These are phyloP conservation scores for Cutaneotrichosporon dermatis DNA, from an alignment of 1,284 basidiomycete genomes.

Conservation along the genomic window DNA sequence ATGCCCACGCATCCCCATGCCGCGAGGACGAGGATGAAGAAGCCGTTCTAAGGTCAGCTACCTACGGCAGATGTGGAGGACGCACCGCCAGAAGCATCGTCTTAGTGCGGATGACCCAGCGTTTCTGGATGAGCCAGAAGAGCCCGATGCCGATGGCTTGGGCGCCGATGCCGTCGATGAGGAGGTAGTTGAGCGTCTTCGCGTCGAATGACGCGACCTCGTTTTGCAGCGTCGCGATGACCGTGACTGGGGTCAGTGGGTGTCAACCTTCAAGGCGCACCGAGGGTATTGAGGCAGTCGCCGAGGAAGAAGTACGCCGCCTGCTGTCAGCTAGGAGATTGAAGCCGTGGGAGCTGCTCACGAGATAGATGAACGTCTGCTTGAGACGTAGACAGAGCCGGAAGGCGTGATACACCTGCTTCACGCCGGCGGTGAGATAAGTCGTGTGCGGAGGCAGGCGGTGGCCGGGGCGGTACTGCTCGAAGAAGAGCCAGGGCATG, in stretches of 20 bases:
- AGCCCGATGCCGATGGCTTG: constrained; percentile 64
- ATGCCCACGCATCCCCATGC: constrained; percentile 25
- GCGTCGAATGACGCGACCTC: constrained; percentile 53
- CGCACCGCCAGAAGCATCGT: constrained; percentile 50
- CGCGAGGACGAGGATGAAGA: constrained; percentile 48
- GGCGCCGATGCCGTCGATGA: constrained; percentile 70
- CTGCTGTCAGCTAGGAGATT: constrained; percentile 58
- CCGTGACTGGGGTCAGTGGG: constrained; percentile 44
- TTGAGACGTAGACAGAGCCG: constrained; percentile 64
- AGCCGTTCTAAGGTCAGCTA: constrained; percentile 52
- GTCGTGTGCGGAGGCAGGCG: constrained; percentile 18
- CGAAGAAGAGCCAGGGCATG: constrained; percentile 20
- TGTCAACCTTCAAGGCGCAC: constrained; percentile 9
- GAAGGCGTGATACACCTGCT: constrained; percentile 63
- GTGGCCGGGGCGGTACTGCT: constrained; percentile 27
- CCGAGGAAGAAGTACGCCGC: constrained; percentile 56
- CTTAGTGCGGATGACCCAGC: constrained; percentile 66
- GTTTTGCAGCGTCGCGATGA: constrained; percentile 72
- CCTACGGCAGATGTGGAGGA: background rate
- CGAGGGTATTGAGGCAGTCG: constrained; percentile 57
- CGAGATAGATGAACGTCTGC: constrained; percentile 53
- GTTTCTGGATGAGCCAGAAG: constrained; percentile 74
- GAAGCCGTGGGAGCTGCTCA: background rate
- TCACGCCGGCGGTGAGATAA: constrained; percentile 23
- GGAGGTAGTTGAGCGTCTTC: constrained; percentile 50